These are phyloP conservation scores for Physaria fendleri DNA, from an alignment of 345 rosid genomes.

Conservation along the genomic window DNA sequence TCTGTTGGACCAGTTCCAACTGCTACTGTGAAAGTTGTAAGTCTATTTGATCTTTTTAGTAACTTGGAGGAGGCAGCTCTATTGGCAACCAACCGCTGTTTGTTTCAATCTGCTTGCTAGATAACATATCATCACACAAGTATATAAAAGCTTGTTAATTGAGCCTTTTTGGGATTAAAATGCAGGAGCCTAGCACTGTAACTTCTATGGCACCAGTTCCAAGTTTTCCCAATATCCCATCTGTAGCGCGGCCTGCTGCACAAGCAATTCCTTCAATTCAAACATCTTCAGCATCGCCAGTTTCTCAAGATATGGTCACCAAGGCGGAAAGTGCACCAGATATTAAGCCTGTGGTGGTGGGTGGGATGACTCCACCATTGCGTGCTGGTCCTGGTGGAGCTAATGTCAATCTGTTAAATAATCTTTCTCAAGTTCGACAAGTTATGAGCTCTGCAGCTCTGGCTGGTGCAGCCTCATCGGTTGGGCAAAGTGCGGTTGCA, in stretches of 20 bases:
- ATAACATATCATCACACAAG: not conserved
- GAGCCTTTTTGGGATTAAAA: not conserved
- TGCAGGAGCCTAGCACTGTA: conserved; percentile 84
- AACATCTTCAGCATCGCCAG: conserved; percentile 71
- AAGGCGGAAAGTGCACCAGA: conserved; percentile 56
- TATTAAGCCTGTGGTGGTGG: conserved; percentile 72
- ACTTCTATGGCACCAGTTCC: conserved; percentile 62
- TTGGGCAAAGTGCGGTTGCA: conserved; percentile 77
- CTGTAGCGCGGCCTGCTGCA: conserved; percentile 66
- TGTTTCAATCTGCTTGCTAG: not conserved
- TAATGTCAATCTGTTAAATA: conserved; percentile 82
- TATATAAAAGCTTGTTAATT: conserved; percentile 7
- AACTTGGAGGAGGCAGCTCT: conserved; percentile 6
- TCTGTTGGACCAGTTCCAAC: conserved; percentile 67
- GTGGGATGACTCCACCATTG: conserved; percentile 56
- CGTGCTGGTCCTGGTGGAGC: conserved; percentile 74
- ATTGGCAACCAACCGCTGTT: not conserved
- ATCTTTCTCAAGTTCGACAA: conserved; percentile 85
- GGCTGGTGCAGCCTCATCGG: conserved; percentile 81
- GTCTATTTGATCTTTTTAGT: conserved; percentile 24
- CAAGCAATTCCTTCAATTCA: conserved; percentile 70
- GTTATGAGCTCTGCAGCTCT: conserved; percentile 82
- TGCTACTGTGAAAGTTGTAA: conserved; percentile 89
- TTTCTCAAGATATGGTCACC: conserved; percentile 68
- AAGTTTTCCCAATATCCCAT: conserved; percentile 58